phyloP scores from a whole-genome alignment of 495 filamentous ascomycete genomes.

The Thermothielavioides terrestris region DNA sequence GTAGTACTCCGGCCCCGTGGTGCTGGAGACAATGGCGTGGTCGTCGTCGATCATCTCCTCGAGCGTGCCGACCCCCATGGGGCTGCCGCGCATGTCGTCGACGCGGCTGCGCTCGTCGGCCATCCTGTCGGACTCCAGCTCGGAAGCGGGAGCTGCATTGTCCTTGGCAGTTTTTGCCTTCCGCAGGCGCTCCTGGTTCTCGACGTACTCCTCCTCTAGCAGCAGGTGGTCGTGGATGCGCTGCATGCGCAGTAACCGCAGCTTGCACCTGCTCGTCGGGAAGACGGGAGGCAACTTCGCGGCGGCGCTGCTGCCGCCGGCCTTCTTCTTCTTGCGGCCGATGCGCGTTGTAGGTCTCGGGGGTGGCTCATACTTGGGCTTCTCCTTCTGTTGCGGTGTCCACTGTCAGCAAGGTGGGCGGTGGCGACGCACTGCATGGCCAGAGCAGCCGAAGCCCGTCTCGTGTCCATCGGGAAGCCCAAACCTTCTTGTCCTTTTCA shows the following conservation, averaged over 20 bases:
- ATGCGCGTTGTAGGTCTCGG: slow-evolving; percentile 94
- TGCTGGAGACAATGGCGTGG: slow-evolving; percentile 96
- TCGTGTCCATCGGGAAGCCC: slow-evolving; percentile 10
- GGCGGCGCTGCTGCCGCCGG: slow-evolving; percentile 81
- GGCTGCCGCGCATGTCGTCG: slow-evolving; percentile 96
- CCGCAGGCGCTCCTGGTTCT: slow-evolving; percentile 92
- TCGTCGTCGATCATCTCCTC: slow-evolving; percentile 99
- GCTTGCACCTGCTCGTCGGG: slow-evolving; percentile 93
- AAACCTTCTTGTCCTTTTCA: slow-evolving; percentile 93
- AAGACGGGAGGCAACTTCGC: slow-evolving; percentile 90
- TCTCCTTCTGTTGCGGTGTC: slow-evolving; percentile 68
- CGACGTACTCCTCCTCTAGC: slow-evolving; percentile 96
- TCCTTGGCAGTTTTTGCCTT: slow-evolving; percentile 80
- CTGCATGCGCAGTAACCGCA: slow-evolving; percentile 95
- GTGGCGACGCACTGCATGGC: background rate
- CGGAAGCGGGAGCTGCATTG: slow-evolving; percentile 47
- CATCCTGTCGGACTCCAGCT: slow-evolving; percentile 64
- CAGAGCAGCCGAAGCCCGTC: background rate
- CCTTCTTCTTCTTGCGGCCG: slow-evolving; percentile 96
- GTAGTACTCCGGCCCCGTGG: slow-evolving; percentile 97
- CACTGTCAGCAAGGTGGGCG: slow-evolving; percentile 14
- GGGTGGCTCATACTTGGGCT: slow-evolving; percentile 98
- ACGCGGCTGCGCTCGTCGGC: slow-evolving; percentile 94
- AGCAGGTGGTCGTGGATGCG: slow-evolving; percentile 95
- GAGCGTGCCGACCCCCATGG: slow-evolving; percentile 96